Evolutionary conservation across 805 yeast genomes (phyloP).

Genomic region (Starmera dryadoides): DNA sequence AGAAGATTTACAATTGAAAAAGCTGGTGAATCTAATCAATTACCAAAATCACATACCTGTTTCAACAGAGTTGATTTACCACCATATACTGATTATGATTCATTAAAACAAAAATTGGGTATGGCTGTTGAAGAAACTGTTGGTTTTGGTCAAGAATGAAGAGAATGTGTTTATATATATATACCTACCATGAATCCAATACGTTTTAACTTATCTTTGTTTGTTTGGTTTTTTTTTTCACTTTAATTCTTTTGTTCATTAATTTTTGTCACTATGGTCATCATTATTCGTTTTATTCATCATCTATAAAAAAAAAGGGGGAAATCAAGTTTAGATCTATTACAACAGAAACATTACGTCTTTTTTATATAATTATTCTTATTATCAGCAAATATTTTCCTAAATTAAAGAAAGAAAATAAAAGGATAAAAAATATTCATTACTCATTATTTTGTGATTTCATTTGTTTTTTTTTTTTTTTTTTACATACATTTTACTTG

Average conservation of each 20-base stretch:
- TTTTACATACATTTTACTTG: no score
- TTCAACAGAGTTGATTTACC: constrained; percentile 98
- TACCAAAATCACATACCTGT: constrained; percentile 98
- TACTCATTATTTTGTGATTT: no score
- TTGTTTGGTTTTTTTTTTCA: no score
- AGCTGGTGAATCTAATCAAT: constrained; percentile 88
- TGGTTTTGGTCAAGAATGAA: constrained; percentile 96
- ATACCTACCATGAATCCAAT: no score
- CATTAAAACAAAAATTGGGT: constrained; percentile 82
- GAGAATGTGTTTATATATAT: no score
- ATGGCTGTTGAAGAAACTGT: constrained; percentile 98
- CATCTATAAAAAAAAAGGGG: no score
- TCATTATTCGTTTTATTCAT: background rate
- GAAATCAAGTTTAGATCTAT: background rate
- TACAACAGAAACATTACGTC: background rate
- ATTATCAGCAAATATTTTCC: background rate
- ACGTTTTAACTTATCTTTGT: no score
- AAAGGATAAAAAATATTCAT: background rate
- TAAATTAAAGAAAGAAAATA: background rate
- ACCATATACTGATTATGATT: constrained; percentile 78
- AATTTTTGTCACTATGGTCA: background rate
- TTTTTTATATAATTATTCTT: no score
- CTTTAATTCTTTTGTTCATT: background rate
- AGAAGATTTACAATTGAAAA: constrained; percentile 97
- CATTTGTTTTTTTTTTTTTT: no score